Conservation (phyloP, 2,329 filamentous ascomycete genomes). For the Colletotrichum echinochloae region DNA sequence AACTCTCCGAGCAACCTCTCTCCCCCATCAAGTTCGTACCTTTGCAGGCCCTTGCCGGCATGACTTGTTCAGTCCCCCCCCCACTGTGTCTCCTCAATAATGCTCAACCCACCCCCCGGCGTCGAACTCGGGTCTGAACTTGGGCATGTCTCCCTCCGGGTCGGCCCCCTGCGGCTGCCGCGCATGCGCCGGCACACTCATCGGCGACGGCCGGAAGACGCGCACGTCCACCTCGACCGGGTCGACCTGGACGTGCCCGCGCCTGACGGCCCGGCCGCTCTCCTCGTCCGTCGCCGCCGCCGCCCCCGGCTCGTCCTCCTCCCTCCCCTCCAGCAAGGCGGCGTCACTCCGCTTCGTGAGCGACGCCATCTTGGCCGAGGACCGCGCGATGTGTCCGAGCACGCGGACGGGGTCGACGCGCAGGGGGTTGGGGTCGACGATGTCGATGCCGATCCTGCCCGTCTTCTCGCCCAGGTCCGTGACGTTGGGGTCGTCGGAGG, state of each 20-base stretch:
- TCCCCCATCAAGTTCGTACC: not conserved
- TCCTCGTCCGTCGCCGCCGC: not conserved
- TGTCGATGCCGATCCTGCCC: slow-evolving; percentile 34
- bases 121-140: slow-evolving; percentile 13
- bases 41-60: not conserved
- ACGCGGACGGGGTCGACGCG: slow-evolving; percentile 34
- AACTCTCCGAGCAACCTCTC: not conserved
- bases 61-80: not conserved
- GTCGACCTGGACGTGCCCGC: slow-evolving; percentile 19
- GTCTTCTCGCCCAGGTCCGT: slow-evolving; percentile 5
- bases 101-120: not conserved
- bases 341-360: not conserved
- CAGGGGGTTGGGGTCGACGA: slow-evolving; percentile 25
- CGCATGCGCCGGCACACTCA: not conserved
- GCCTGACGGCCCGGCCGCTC: not conserved
- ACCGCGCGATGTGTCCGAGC: not conserved
- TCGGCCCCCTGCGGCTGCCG: too few relatives aligned
- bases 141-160: not conserved
- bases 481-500: not conserved
- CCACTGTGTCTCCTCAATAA: too few relatives aligned
- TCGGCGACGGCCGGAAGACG: slow-evolving; percentile 4
- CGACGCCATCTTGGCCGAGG: not conserved
- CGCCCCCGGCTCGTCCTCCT: not conserved
- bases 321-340: not conserved
- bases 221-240: slow-evolving; percentile 14